These are phyloP conservation scores for Thalia dealbata DNA, from an alignment of 176 grass and related monocot genomes.

Conservation along the genomic window DNA sequence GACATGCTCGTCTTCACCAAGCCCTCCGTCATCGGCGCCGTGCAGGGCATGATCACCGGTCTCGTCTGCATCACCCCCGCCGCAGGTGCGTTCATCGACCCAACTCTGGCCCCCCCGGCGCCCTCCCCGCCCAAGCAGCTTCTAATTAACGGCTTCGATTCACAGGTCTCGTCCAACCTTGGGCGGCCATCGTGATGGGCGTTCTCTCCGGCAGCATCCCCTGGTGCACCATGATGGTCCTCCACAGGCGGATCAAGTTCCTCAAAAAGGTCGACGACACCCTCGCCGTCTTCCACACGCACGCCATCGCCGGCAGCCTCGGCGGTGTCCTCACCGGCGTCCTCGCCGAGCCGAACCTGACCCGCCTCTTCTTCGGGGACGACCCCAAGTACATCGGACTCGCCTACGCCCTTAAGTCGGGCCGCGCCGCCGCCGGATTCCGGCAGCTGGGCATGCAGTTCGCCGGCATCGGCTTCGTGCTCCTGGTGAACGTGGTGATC, in stretches of 20 bases:
- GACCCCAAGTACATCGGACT: slow-evolving; percentile 55
- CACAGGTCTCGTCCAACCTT: slow-evolving; percentile 49
- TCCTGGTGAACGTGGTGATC: slow-evolving; percentile 33
- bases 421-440: slow-evolving; percentile 32
- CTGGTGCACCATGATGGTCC: slow-evolving; percentile 84
- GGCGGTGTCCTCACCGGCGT: slow-evolving; percentile 49
- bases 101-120: too few species aligned
- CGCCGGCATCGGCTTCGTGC: slow-evolving; percentile 48
- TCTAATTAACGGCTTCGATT: neutral
- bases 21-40: slow-evolving; percentile 50
- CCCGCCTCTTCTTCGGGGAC: slow-evolving; percentile 63
- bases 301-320: slow-evolving; percentile 57
- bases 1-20: slow-evolving; percentile 62
- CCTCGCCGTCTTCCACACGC: slow-evolving; percentile 72
- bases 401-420: slow-evolving; percentile 44
- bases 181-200: slow-evolving; percentile 73
- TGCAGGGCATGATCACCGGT: slow-evolving; percentile 73
- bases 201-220: slow-evolving; percentile 53
- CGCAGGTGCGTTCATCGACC: slow-evolving; percentile 27
- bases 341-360: slow-evolving; percentile 51
- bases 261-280: slow-evolving; percentile 62
- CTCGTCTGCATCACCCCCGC: slow-evolving; percentile 74
- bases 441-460: slow-evolving; percentile 59
- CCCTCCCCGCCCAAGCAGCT: too few species aligned
- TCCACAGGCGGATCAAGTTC: slow-evolving; percentile 41